phyloP scores from a whole-genome alignment of 116 monocot species.

The Zostera marina region DNA sequence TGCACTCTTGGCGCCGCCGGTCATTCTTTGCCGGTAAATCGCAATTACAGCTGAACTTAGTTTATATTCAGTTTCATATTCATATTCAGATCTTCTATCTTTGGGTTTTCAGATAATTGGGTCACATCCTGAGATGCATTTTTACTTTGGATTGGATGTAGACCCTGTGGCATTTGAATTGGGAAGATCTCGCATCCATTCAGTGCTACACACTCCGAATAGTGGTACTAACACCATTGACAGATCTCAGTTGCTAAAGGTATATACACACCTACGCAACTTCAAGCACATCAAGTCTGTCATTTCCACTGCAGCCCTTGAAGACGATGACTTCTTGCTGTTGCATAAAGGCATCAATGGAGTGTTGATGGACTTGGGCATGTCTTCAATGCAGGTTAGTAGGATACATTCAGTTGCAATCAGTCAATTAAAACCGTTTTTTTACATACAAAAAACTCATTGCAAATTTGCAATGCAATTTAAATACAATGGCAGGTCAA shows the following conservation, averaged over 20 bases:
- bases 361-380: constrained; percentile 82
- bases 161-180: constrained; percentile 50
- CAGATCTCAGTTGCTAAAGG: constrained; percentile 8
- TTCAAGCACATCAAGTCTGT: constrained; percentile 74
- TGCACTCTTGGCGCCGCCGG: constrained; percentile 91
- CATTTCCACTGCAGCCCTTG: constrained; percentile 13
- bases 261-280: constrained; percentile 40
- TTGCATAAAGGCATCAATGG: constrained; percentile 41
- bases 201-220: background rate
- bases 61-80: background rate
- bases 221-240: background rate
- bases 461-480: too few relatives aligned
- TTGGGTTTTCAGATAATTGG: constrained; percentile 36
- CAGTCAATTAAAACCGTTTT: too few relatives aligned
- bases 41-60: background rate
- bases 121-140: constrained; percentile 57
- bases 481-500: constrained; percentile 24
- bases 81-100: background rate
- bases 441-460: too few relatives aligned
- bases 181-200: constrained; percentile 31
- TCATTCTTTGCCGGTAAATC: constrained; percentile 54
- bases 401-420: too few relatives aligned
- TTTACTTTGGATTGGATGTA: constrained; percentile 69
- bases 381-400: constrained; percentile 90
- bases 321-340: constrained; percentile 5